Percentiles rank a stretch among this genome's conserved stretches.
phyloP scores from a whole-genome alignment of 1,284 basidiomycete species.

The Grifola frondosa region DNA sequence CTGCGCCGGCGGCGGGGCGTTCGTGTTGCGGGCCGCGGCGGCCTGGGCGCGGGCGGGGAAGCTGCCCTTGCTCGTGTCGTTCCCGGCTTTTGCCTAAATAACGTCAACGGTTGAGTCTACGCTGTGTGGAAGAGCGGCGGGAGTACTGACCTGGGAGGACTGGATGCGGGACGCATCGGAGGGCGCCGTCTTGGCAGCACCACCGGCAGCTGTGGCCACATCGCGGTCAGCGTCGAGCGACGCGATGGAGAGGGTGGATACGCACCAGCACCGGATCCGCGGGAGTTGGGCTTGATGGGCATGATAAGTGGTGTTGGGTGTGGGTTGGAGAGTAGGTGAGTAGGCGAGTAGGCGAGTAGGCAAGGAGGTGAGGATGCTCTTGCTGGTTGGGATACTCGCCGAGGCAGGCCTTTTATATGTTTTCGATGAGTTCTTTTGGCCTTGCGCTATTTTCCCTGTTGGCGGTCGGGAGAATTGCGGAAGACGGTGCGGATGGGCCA shows the following conservation, averaged over 20 bases:
- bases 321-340: too few species aligned
- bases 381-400: too few species aligned
- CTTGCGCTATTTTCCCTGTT: too few species aligned
- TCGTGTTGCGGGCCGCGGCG: constrained; percentile 26
- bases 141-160: constrained; percentile 29
- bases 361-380: too few species aligned
- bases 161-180: constrained; percentile 32
- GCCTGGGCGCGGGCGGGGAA: constrained; percentile 32
- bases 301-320: constrained; percentile 6
- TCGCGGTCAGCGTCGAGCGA: neutral
- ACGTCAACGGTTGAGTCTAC: neutral
- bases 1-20: constrained; percentile 12
- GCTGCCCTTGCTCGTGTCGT: constrained; percentile 30
- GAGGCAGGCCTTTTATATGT: too few species aligned
- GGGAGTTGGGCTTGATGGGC: constrained; percentile 11
- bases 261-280: constrained; percentile 19
- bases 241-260: neutral
- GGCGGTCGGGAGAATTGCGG: too few species aligned
- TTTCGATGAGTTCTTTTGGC: too few species aligned
- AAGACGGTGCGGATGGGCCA: too few species aligned
- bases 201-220: constrained; percentile 17
- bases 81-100: constrained; percentile 31
- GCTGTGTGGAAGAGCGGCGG: neutral
- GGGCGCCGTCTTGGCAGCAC: constrained; percentile 22
- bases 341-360: too few species aligned